Evolutionary conservation across 768 basidiomycete genomes (phyloP).

Genomic region (Psilocybe tampanensis): DNA sequence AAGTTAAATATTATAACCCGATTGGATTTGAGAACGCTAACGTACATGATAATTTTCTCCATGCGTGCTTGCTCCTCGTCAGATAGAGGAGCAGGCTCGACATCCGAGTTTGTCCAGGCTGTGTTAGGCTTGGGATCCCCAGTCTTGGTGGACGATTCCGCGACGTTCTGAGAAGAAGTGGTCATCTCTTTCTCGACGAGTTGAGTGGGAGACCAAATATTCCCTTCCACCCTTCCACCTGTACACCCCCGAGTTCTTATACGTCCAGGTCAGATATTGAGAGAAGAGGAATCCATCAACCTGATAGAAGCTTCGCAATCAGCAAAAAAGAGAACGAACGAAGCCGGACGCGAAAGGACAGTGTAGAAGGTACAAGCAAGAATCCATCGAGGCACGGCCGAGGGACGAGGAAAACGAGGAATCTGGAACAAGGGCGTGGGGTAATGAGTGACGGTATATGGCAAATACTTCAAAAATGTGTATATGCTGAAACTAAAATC

Average conservation of each 20-base stretch:
- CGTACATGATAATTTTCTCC: conserved; percentile 4
- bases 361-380: neutral
- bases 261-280: neutral
- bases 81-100: conserved; percentile 4
- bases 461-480: too few relatives aligned
- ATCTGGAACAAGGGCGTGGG: too few relatives aligned
- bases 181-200: neutral
- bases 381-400: neutral
- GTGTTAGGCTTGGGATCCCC: conserved; percentile 4
- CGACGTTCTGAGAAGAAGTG: neutral
- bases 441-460: too few relatives aligned
- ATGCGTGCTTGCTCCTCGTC: conserved; percentile 10
- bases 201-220: too few relatives aligned
- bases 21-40: neutral
- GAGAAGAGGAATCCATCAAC: neutral
- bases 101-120: conserved; percentile 1
- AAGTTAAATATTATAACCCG: neutral
- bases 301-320: neutral
- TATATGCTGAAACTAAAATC: too few relatives aligned
- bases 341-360: neutral
- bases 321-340: neutral
- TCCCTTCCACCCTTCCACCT: neutral
- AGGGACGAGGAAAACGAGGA: too few relatives aligned
- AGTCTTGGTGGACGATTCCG: neutral
- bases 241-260: neutral